A percentile compares a stretch with the other conserved stretches of the same genome.
Conservation (phyloP, 169 alveolate species). For the Neospora caninum region DNA sequence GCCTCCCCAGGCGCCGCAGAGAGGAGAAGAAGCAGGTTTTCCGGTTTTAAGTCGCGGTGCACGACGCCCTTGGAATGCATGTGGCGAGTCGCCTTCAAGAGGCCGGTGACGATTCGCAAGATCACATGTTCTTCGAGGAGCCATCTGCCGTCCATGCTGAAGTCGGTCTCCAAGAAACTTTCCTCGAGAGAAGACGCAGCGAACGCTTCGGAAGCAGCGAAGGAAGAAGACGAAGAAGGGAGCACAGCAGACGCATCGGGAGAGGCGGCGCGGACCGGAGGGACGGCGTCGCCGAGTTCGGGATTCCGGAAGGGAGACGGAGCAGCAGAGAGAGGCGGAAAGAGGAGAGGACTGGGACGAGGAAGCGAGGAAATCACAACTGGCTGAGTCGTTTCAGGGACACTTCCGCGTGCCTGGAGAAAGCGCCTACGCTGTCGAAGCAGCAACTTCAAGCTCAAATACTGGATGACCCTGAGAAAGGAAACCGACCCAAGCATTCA, state of each 20-base stretch:
- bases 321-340: neutral
- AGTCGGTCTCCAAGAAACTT: neutral
- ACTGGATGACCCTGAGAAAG: neutral
- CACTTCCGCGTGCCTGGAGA: neutral
- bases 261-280: neutral
- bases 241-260: neutral
- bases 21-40: slow-evolving; percentile 2
- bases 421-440: neutral
- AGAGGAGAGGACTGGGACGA: neutral
- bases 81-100: slow-evolving; percentile 33
- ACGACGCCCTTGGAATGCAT: slow-evolving; percentile 35
- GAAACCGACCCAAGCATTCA: too few species aligned
- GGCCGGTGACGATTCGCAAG: neutral
- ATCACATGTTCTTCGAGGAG: neutral
- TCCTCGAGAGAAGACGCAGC: neutral
- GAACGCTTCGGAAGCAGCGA: neutral
- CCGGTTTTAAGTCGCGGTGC: slow-evolving; percentile 12
- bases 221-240: neutral
- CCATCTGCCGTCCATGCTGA: neutral
- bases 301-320: neutral
- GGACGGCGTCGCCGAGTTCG: neutral
- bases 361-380: neutral
- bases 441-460: neutral
- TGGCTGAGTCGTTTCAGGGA: neutral
- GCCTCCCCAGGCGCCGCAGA: neutral